Conservation (phyloP, 805 yeast species). For the Candida odintsovae region DNA sequence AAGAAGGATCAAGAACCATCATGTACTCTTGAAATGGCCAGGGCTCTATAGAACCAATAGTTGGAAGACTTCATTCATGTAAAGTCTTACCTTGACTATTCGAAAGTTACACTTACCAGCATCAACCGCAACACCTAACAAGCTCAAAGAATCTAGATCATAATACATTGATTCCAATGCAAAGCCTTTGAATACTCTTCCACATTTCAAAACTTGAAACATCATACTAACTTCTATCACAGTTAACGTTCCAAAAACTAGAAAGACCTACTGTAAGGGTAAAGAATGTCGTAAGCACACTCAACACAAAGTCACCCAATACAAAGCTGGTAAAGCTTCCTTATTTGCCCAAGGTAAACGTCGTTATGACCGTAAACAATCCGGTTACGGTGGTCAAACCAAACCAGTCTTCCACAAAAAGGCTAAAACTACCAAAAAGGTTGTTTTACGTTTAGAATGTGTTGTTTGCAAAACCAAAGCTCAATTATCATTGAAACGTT, state of each 20-base stretch:
- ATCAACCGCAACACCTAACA: background rate
- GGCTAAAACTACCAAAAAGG: slow-evolving; percentile 99
- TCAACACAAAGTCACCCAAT: slow-evolving; percentile 99
- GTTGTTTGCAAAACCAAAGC: slow-evolving; percentile 97
- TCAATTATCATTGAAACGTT: slow-evolving; percentile 97
- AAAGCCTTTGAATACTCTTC: background rate
- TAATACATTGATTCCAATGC: background rate
- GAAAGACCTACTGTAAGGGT: slow-evolving; percentile 99
- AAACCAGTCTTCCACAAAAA: slow-evolving; percentile 99
- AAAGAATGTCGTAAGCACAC: slow-evolving; percentile 99
- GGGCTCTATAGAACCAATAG: too few relatives aligned
- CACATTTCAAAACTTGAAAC: background rate
- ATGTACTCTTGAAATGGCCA: too few relatives aligned
- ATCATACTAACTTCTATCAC: slow-evolving; percentile 24
- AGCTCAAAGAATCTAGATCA: background rate
- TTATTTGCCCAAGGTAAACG: slow-evolving; percentile 99
- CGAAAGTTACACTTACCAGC: too few relatives aligned
- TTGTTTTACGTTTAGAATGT: slow-evolving; percentile 99
- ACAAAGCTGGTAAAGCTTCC: slow-evolving; percentile 99
- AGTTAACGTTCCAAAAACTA: slow-evolving; percentile 99
- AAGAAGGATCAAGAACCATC: background rate
- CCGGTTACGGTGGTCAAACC: slow-evolving; percentile 99
- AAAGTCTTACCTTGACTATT: too few relatives aligned
- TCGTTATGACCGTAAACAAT: slow-evolving; percentile 99
- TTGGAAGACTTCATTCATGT: too few relatives aligned